These are phyloP conservation scores for Phialophora expanda DNA, from an alignment of 2,329 filamentous ascomycete genomes.

Conservation along the genomic window DNA sequence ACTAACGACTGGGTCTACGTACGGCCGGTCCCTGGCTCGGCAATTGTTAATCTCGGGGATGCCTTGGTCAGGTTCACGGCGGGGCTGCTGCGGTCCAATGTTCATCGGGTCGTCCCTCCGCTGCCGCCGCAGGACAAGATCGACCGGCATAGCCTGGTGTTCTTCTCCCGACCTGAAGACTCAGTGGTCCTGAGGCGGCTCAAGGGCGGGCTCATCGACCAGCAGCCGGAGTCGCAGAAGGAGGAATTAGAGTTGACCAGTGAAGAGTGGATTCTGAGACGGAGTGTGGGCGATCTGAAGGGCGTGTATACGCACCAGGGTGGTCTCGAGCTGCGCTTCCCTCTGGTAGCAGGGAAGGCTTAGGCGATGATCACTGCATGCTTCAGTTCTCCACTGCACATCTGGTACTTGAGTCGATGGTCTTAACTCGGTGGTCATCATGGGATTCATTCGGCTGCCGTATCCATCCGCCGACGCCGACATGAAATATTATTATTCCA, in stretches of 20 bases:
- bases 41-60: constrained; percentile 53
- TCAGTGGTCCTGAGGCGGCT: constrained; percentile 11
- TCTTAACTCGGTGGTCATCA: background rate
- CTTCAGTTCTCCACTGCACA: background rate
- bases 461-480: background rate
- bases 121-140: constrained; percentile 54
- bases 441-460: background rate
- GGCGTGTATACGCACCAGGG: constrained; percentile 17
- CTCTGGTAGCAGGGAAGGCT: constrained; percentile 9
- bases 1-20: constrained; percentile 49
- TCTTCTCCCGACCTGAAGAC: constrained; percentile 56
- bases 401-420: no score
- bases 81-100: constrained; percentile 49
- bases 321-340: constrained; percentile 9
- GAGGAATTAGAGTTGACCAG: constrained; percentile 17
- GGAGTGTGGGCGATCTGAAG: constrained; percentile 18
- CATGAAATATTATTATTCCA: background rate
- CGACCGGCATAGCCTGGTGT: constrained; percentile 60
- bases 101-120: constrained; percentile 58
- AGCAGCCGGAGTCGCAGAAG: constrained; percentile 15
- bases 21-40: constrained; percentile 55
- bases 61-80: constrained; percentile 53
- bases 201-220: constrained; percentile 17
- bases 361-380: background rate
- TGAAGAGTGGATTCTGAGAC: constrained; percentile 18